phyloP scores from a whole-genome alignment of 108 stramenopile genomes.

The Chaetoceros tenuissimus region DNA sequence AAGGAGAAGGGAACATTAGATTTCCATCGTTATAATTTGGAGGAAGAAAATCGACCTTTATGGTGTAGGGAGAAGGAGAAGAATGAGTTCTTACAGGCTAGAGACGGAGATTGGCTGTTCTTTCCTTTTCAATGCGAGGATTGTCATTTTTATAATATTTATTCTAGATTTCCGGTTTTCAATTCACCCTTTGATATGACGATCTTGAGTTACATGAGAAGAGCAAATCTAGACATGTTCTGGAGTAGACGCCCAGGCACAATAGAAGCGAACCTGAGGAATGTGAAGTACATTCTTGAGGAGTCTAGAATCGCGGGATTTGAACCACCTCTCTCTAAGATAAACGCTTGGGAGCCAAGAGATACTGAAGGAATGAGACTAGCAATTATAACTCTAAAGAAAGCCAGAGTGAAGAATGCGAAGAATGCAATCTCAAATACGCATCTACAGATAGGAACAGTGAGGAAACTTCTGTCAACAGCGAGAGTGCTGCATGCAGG shows the following conservation, averaged over 20 bases:
- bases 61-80: neutral
- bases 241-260: slow-evolving; percentile 29
- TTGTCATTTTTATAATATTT: slow-evolving; percentile 33
- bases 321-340: no score
- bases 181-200: neutral
- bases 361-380: no score
- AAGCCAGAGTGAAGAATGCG: no score
- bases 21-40: slow-evolving; percentile 1
- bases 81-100: slow-evolving; percentile 8
- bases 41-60: slow-evolving; percentile 3
- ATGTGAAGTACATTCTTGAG: no score
- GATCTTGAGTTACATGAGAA: slow-evolving; percentile 10
- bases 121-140: slow-evolving; percentile 35
- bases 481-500: no score
- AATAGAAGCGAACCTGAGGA: no score
- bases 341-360: no score
- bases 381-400: no score
- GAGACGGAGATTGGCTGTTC: slow-evolving; percentile 27
- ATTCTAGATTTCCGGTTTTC: slow-evolving; percentile 12
- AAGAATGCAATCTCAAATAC: no score
- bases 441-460: no score
- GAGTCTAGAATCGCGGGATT: no score
- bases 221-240: slow-evolving; percentile 43
- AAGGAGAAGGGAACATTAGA: neutral
- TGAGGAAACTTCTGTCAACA: no score